Percentiles rank a stretch among this genome's conserved stretches.
Conservation (phyloP, 2,329 filamentous ascomycete species). For the Verticillium isaacii region DNA sequence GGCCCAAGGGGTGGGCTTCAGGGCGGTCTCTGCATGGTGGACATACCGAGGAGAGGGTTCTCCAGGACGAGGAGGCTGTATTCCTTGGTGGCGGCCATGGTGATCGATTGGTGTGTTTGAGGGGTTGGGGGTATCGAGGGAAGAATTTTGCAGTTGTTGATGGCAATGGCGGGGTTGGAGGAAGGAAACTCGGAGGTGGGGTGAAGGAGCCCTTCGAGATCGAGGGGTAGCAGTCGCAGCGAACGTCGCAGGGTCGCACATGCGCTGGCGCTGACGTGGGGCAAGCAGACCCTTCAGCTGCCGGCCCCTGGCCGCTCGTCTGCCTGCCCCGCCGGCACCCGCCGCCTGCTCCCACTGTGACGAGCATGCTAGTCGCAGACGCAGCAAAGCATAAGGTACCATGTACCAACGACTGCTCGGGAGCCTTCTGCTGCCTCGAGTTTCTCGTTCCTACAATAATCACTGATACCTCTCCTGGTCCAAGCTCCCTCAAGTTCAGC, state of each 20-base stretch:
- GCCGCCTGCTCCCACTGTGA: not conserved
- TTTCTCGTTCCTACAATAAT: too few relatives aligned
- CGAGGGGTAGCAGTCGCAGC: not conserved
- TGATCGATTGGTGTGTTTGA: constrained; percentile 20
- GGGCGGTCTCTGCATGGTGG: not conserved
- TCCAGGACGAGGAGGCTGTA: constrained; percentile 90
- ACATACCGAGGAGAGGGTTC: constrained; percentile 90
- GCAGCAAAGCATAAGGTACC: too few relatives aligned
- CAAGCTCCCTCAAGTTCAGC: too few relatives aligned
- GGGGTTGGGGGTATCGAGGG: constrained; percentile 16
- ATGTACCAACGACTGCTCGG: too few relatives aligned
- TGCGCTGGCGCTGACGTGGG: not conserved
- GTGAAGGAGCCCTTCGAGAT: not conserved
- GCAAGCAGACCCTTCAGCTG: not conserved
- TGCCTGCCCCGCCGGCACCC: too few relatives aligned
- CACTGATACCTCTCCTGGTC: too few relatives aligned
- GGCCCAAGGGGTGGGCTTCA: too few relatives aligned
- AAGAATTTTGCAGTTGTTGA: constrained; percentile 21
- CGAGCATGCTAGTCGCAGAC: not conserved
- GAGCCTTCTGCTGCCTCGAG: too few relatives aligned
- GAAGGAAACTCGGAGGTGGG: not conserved
- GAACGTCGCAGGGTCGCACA: too few relatives aligned
- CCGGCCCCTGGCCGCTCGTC: not conserved
- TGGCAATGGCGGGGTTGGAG: constrained; percentile 21
- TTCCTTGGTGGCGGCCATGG: constrained; percentile 72